These are phyloP conservation scores for Athelia psychrophila DNA, from an alignment of 1,284 basidiomycete species.

Conservation along the genomic window DNA sequence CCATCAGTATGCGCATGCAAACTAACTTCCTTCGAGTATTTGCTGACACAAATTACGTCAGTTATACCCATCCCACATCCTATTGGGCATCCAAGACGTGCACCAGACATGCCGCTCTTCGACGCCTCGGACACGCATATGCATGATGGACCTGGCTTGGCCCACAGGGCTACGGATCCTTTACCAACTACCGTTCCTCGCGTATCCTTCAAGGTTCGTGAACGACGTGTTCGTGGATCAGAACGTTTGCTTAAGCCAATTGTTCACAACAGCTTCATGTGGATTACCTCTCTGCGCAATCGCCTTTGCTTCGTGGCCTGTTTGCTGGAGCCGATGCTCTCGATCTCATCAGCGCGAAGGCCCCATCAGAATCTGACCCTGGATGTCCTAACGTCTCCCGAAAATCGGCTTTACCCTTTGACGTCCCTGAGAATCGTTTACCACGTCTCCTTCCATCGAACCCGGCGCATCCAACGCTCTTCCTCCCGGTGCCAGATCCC, in stretches of 20 bases:
- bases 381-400: slow-evolving; percentile 19
- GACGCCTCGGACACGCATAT: slow-evolving; percentile 22
- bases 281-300: slow-evolving; percentile 73
- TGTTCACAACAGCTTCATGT: slow-evolving; percentile 54
- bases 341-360: slow-evolving; percentile 45
- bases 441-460: slow-evolving; percentile 66
- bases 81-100: slow-evolving; percentile 25
- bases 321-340: slow-evolving; percentile 62
- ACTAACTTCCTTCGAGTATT: background rate
- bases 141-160: slow-evolving; percentile 30
- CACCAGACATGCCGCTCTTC: slow-evolving; percentile 16
- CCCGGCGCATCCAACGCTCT: slow-evolving; percentile 60
- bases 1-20: slow-evolving; percentile 52
- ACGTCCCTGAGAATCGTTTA: slow-evolving; percentile 45
- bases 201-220: slow-evolving; percentile 59
- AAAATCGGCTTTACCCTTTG: slow-evolving; percentile 22
- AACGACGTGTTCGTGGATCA: slow-evolving; percentile 4
- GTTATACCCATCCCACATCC: slow-evolving; percentile 50
- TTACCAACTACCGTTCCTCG: slow-evolving; percentile 46
- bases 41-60: slow-evolving; percentile 14
- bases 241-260: slow-evolving; percentile 9
- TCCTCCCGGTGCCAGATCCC: slow-evolving; percentile 76
- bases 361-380: slow-evolving; percentile 22
- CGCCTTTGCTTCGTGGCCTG: slow-evolving; percentile 61
- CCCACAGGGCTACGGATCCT: slow-evolving; percentile 52